Evolutionary conservation across 306 rosid genomes (phyloP), one percentile per base, ranked within the genome.

Genomic region (Quercus cerris): DNA sequence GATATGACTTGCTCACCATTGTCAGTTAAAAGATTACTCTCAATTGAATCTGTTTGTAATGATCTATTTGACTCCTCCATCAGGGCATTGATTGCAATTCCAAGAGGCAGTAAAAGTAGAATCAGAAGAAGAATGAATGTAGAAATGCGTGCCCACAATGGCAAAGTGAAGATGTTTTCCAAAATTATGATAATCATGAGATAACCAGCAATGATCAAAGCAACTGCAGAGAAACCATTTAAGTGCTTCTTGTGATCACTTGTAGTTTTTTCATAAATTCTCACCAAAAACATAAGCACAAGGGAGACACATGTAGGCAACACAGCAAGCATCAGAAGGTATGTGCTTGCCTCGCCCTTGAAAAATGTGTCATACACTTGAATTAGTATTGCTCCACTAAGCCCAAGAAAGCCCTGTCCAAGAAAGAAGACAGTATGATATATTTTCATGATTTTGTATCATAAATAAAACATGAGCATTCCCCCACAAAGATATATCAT

Each of bases 331-430:
- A 91, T 76, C 68, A 94, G 84, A 74, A 94, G 85, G 84, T 56
- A 93, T n/a, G 91, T 66, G 41, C 95, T 74, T 1, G 99, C 95
- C 17, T 93, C 82, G 13, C 90, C 94, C 55, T 85, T 78, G 72
- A 82, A 86, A 64, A 81, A 56, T 18, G 91, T 85, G 30, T 88
- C 88, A 56, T 94, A 91, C 38, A 90, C 73, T 79, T 89, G 97
- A 33, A 94, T 89, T 63, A 94, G 71, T 74, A 94, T 86, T 73
- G 99, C 99, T 77, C 97, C 97, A 79, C 99, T 91, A 8, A 94
- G 86, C 71, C 72, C 72, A 10, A 67, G 72, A 67, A 35, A 67
- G 20, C 72, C 72, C 72, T 67, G 72, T 23, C 66, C 66, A 59
- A 20, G 7, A 59, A 23, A 59, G 66, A 59, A 59, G 18, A 14